Evolutionary conservation across 768 basidiomycete species (phyloP), one percentile per base, ranked within the genome.

Genomic region (Paxillus ammoniavirescens): DNA sequence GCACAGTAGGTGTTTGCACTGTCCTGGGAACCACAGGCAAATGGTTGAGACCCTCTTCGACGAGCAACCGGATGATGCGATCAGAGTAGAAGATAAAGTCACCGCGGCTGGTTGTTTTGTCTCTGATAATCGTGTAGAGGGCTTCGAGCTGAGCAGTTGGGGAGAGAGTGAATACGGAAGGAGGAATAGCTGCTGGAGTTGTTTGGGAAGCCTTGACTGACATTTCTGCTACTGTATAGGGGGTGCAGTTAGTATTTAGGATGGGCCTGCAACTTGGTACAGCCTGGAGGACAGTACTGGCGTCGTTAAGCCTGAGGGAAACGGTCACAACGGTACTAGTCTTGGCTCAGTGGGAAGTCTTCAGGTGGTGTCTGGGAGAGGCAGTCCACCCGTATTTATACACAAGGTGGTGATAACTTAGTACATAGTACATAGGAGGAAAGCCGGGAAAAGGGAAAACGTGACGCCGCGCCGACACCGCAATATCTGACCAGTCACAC

Each of bases 41-140:
- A 64, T 89, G 94, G 69, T 99, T 98, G 57, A 98, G 73, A 17
- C 95, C 92, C 74, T 89, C 84, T 68, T 89, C 87, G 18, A 91
- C 88, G 52, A 91, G 77, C 42, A 90, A 64, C 46, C 88, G 77
- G 61, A 98, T 98, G 70, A 98, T 93, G 15, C 94, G 80, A 72
- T 94, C 92, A 9, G 89, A 89, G 70, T 95, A 95, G 73, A 98
- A 99, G 56, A 99, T 81, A 65, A 99, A 99, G 67, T 98, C 97
- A 8, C 94, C 94, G 50, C 94, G 77, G 26, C 82, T 82, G 3
- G 96, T 97, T 40, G 87, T 82, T 72, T 86, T 88, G 71, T 96
- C 87, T 49, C 96, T 73, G 69, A 97, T 95, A 70, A 97, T 96
- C 10, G 94, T 98, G 75, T 96, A 91, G 30, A 98, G 76, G 2